Conservation (phyloP, 306 rosid genomes). For the Quercus gilva region DNA sequence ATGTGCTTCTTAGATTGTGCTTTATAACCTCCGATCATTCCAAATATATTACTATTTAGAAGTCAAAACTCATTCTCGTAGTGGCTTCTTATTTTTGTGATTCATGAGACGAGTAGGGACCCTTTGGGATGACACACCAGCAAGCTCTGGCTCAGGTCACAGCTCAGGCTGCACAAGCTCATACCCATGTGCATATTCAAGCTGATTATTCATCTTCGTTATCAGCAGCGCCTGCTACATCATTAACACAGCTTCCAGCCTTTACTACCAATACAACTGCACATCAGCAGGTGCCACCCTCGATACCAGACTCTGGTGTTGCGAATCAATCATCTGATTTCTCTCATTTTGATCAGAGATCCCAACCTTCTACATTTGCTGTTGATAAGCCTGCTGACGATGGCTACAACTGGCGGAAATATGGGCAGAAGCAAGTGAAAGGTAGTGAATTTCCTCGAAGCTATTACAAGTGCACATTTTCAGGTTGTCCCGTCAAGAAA, state of each 20-base stretch:
- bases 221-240: conserved; percentile 28
- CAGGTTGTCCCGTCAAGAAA: conserved; percentile 75
- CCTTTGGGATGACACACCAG: conserved; percentile 70
- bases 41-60: neutral
- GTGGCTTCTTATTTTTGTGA: conserved; percentile 20
- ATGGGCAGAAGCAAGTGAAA: conserved; percentile 85
- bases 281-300: conserved; percentile 28
- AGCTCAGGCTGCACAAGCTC: conserved; percentile 45
- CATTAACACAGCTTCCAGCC: conserved; percentile 34
- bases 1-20: neutral
- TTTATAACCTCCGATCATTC: neutral
- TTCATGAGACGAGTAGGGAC: conserved; percentile 33
- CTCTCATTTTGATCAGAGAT: conserved; percentile 45
- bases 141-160: conserved; percentile 70
- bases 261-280: conserved; percentile 22
- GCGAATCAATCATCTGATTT: conserved; percentile 34
- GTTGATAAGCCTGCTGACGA: conserved; percentile 70
- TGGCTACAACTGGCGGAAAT: conserved; percentile 82
- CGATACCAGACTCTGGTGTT: conserved; percentile 19
- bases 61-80: neutral
- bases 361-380: conserved; percentile 35
- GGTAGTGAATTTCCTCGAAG: conserved; percentile 85
- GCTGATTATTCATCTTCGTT: conserved; percentile 35
- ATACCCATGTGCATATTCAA: conserved; percentile 39
- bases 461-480: conserved; percentile 73